Percentiles rank a stretch among this genome's conserved stretches.
These are phyloP conservation scores for Daldinia sp. DNA, from an alignment of 2,329 filamentous ascomycete species.

Conservation along the genomic window DNA sequence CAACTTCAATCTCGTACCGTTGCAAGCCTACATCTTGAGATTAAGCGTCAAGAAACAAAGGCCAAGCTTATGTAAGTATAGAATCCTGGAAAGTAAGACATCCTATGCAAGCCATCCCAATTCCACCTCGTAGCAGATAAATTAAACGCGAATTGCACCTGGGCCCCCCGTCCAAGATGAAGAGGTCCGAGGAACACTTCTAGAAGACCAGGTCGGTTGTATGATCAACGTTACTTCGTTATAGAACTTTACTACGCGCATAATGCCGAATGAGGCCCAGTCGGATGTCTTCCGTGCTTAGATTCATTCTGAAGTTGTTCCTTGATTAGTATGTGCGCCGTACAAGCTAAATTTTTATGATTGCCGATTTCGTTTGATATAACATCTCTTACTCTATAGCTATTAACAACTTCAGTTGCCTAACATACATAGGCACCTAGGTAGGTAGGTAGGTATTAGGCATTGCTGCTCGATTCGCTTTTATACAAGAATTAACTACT, in stretches of 20 bases:
- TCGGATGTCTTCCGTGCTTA: slow-evolving; percentile 41
- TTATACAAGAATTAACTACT: background rate
- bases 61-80: slow-evolving; percentile 26
- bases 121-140: slow-evolving; percentile 35
- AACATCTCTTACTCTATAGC: background rate
- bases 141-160: slow-evolving; percentile 28
- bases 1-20: slow-evolving; percentile 14
- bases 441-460: background rate
- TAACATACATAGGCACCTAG: background rate
- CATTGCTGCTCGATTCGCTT: background rate
- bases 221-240: slow-evolving; percentile 35
- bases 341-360: slow-evolving; percentile 9
- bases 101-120: slow-evolving; percentile 33
- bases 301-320: slow-evolving; percentile 11
- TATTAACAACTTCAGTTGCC: background rate
- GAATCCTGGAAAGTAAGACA: background rate
- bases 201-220: slow-evolving; percentile 36
- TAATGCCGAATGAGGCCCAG: slow-evolving; percentile 22
- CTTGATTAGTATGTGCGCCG: background rate
- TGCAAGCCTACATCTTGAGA: background rate
- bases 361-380: background rate
- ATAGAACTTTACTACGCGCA: slow-evolving; percentile 17
- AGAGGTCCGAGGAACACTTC: slow-evolving; percentile 33
- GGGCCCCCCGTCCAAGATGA: slow-evolving; percentile 22
- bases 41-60: background rate